phyloP scores from a whole-genome alignment of 129 eudicot species.

The Escallonia rubra region DNA sequence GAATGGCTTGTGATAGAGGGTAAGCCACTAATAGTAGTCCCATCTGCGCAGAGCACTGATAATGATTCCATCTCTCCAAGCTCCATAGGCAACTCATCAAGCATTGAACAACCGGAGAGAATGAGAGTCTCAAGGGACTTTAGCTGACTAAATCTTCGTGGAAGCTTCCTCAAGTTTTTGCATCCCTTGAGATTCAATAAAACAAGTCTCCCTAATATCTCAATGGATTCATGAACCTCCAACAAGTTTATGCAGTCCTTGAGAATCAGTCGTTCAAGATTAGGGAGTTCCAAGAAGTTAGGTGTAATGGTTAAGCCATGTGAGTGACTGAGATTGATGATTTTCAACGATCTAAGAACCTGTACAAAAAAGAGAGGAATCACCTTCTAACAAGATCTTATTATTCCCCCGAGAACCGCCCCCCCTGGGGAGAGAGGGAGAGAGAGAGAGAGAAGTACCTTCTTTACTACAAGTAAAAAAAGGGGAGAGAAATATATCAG shows the following conservation, averaged over 20 bases:
- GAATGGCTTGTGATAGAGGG: background rate
- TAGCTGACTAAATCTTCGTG: background rate
- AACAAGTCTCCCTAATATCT: background rate
- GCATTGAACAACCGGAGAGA: background rate
- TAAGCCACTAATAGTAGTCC: background rate
- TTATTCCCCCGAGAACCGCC: background rate
- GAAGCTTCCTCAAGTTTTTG: constrained; percentile 5
- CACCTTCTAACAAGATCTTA: background rate
- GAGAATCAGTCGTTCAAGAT: constrained; percentile 5
- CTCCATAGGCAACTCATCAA: constrained; percentile 2
- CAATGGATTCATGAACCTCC: constrained; percentile 12
- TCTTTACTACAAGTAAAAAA: too few species aligned
- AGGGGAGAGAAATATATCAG: too few species aligned
- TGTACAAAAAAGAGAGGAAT: background rate
- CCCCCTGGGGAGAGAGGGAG: too few species aligned
- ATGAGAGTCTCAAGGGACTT: constrained; percentile 1
- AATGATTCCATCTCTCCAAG: constrained; percentile 1
- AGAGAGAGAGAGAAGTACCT: background rate
- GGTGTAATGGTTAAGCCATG: background rate
- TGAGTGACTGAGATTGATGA: constrained; percentile 13
- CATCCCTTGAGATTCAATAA: constrained; percentile 5
- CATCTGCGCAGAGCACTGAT: background rate
- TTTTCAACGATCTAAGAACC: constrained; percentile 4
- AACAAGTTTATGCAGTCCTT: constrained; percentile 1
- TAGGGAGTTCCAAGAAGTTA: constrained; percentile 5